Base-by-base conservation (phyloP, 1,284 basidiomycete species). In the Sanguinoderma infundibulare region DNA sequence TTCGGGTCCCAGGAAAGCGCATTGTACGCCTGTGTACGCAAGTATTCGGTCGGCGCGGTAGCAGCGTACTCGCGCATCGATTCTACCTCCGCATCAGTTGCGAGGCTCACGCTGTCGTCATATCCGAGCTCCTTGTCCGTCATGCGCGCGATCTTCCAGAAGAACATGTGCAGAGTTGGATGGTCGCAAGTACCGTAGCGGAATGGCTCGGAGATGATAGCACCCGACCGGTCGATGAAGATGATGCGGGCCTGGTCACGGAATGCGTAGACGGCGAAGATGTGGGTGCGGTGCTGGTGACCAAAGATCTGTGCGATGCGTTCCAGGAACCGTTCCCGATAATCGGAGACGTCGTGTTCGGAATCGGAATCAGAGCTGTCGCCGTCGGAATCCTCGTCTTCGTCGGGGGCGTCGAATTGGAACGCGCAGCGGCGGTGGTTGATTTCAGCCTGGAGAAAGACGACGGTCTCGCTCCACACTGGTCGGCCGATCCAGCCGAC, bases 81-180 rank as follows among this genome's bases (percentile, higher is more conserved):
- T n/a, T 4, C 8, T n/a, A 42, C 39, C 20, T 42, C 39, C 8
- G 20, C 39, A 42, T 42, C 39, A n/a, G 39, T 52, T 1, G 62
- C 61, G 3, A 50, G 30, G 8, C 26, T 24, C 24, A 65, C 64
- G 5, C 65, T 66, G 5, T 57, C 39, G 55, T 73, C 73, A 39
- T 58, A 53, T 0, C 73, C 73, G 12, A 66, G 67, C 24, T 64
- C 34, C 12, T 40, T 52, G 28, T 24, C 42, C 12, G 57, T 50
- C 42, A 66, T 57, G 28, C 56, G 51, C 10, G 58, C 59, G 28
- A 68, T 62, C 24, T 67, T 63, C 61, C 62, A 69, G 17, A 73
- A 49, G 57, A 73, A 72, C 7, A 9, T 2, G 28, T 50, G 55
- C 10, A 57, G 47, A 5, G 26, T 51, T 17, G n/a, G 8, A 17